A percentile compares a stretch with the other conserved stretches of the same genome.
These are phyloP conservation scores for Nitzschia sp. DNA, from an alignment of 108 stramenopile genomes.

Conservation along the genomic window DNA sequence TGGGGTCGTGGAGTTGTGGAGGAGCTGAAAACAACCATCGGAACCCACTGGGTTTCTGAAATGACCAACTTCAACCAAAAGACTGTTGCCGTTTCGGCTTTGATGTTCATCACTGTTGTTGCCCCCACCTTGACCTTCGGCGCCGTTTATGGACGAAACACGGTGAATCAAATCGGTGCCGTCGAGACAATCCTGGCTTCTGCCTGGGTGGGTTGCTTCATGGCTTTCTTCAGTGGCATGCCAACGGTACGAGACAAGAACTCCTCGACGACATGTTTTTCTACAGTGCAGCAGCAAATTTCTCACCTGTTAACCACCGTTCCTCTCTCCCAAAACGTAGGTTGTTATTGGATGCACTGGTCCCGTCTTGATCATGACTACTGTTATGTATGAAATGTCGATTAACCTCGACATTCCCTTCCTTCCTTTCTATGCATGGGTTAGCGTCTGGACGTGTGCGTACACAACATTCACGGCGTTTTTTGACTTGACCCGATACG, in stretches of 20 bases:
- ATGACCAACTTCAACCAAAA: constrained; percentile 58
- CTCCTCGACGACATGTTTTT: too few species aligned
- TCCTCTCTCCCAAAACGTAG: too few species aligned
- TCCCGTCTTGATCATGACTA: constrained; percentile 49
- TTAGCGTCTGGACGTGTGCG: not conserved
- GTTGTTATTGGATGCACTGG: constrained; percentile 52
- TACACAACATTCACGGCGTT: constrained; percentile 30
- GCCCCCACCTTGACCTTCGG: constrained; percentile 63
- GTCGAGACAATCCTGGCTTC: constrained; percentile 52
- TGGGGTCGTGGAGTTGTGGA: constrained; percentile 48
- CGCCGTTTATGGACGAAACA: constrained; percentile 51
- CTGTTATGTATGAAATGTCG: constrained; percentile 34
- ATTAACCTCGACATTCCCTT: constrained; percentile 45
- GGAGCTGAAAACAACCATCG: constrained; percentile 35
- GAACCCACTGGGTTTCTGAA: constrained; percentile 41
- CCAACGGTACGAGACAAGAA: too few species aligned
- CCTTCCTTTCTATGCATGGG: constrained; percentile 43
- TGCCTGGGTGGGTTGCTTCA: constrained; percentile 44
- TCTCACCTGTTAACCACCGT: too few species aligned
- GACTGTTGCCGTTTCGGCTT: constrained; percentile 50
- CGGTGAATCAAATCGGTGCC: constrained; percentile 62
- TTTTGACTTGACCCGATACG: constrained; percentile 45
- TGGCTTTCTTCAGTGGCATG: constrained; percentile 45
- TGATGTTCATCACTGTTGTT: constrained; percentile 80
- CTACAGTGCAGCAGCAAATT: too few species aligned